Evolutionary conservation across 352 stramenopile species (phyloP), one percentile per base, ranked within the genome.

Genomic region (Elongisporangium undulatum): DNA sequence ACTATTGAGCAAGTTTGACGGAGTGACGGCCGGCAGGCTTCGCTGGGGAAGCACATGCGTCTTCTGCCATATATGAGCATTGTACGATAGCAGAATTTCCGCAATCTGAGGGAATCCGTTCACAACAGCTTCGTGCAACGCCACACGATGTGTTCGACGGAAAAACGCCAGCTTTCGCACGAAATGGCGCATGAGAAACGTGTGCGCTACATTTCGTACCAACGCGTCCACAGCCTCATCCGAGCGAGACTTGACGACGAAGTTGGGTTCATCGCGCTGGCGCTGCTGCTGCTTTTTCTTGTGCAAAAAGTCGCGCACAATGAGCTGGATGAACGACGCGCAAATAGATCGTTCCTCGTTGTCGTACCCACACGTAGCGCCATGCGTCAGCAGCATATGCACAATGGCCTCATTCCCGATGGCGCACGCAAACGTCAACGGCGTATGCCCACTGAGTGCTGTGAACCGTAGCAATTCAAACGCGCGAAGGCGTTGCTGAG

Each of bases 401-500:
- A 89, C 77, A 48, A 91, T 85, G 1, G 80, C 79, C 9, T 94
- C 82, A 55, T 94, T 94, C 0, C 84, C 84, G 8, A 92, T 62
- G 0, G 71, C 77, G 8, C 74, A 71, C 1, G 84, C 82, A 62
- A 90, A 94, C 2, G 72, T 84, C 39, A 94, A 61, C 8, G 84
- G 69, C 6, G 82, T 91, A 59, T 94, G 84, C 2, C 84, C 82
- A 34, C 84, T 91, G 8, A 92, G 41, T 5, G 80, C 74, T 3
- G 74, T 63, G 55, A 77, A 82, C 5, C 77, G 75, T 0, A 94
- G 58, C 21, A 91, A 53, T 12, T 75, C 71, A 59, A 79, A 82
- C 10, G 66, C 78, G 16, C 69, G 62, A 4, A 91, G 55, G 7
- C 72, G 79, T 26, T 87, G 79, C 39, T 65, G 69, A 7, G 77